These are phyloP conservation scores for Hyaloscypha variabilis DNA, from an alignment of 495 filamentous ascomycete genomes.

Conservation along the genomic window DNA sequence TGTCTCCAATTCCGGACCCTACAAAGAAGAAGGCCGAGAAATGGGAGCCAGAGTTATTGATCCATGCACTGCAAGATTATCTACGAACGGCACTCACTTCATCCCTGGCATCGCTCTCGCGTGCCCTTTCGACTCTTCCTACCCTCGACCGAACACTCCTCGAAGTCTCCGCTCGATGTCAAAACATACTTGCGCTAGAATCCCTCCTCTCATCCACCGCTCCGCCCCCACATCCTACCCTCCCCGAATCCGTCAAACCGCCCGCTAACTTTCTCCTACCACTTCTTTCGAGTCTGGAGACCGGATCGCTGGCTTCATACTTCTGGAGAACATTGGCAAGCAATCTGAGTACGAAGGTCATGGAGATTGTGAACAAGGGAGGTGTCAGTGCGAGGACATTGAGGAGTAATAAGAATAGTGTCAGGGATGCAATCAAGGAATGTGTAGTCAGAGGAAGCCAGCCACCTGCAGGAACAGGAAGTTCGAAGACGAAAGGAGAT, in stretches of 20 bases:
- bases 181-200: conserved; percentile 88
- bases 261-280: conserved; percentile 68
- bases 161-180: conserved; percentile 82
- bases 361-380: conserved; percentile 80
- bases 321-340: conserved; percentile 91
- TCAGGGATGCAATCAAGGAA: conserved; percentile 77
- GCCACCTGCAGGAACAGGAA: conserved; percentile 42
- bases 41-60: conserved; percentile 70
- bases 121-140: conserved; percentile 78
- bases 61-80: conserved; percentile 79
- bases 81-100: conserved; percentile 74
- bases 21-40: conserved; percentile 42
- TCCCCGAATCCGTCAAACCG: conserved; percentile 39
- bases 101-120: conserved; percentile 68
- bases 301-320: conserved; percentile 80
- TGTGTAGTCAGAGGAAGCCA: conserved; percentile 79
- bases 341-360: conserved; percentile 72
- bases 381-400: conserved; percentile 83
- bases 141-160: conserved; percentile 78
- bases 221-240: conserved; percentile 64
- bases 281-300: conserved; percentile 80
- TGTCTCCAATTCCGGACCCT: conserved; percentile 61
- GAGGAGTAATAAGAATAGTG: conserved; percentile 69
- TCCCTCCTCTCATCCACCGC: conserved; percentile 69
- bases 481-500: conserved; percentile 44